These are phyloP conservation scores for Podaxis rugospora DNA, from an alignment of 768 basidiomycete species.

Conservation along the genomic window DNA sequence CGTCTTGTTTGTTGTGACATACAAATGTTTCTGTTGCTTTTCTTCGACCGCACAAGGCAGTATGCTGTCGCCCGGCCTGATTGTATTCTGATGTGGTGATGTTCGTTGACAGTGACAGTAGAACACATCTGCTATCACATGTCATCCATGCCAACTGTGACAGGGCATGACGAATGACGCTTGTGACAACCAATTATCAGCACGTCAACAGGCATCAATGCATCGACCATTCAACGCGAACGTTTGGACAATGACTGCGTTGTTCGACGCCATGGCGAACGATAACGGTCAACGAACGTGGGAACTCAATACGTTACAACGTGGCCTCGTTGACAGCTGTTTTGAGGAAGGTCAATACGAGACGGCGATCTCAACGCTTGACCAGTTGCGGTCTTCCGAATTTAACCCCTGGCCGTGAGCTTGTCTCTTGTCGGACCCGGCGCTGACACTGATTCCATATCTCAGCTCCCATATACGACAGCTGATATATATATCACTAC, in stretches of 20 bases:
- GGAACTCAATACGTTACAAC: conserved; percentile 14
- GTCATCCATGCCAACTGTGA: neutral
- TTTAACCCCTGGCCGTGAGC: conserved; percentile 58
- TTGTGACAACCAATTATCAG: neutral
- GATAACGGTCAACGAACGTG: neutral
- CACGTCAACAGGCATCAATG: neutral
- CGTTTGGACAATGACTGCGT: neutral
- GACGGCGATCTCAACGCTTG: conserved; percentile 56
- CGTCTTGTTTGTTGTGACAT: too few species aligned
- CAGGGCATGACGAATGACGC: neutral
- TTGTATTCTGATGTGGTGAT: too few species aligned
- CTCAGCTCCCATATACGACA: conserved; percentile 63
- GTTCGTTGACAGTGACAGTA: too few species aligned
- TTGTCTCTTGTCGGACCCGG: neutral
- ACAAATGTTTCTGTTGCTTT: too few species aligned
- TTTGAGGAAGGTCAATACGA: conserved; percentile 79
- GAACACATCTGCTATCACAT: too few species aligned
- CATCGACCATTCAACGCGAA: neutral
- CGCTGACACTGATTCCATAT: conserved; percentile 9
- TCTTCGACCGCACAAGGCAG: too few species aligned
- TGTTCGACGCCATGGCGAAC: neutral
- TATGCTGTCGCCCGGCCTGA: too few species aligned
- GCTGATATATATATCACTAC: conserved; percentile 66
- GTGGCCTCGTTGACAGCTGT: conserved; percentile 57
- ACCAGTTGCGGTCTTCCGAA: conserved; percentile 54